Percentiles rank a stretch among this genome's conserved stretches.
Evolutionary conservation across 2,329 filamentous ascomycete genomes (phyloP).

Genomic region (Penicillium sp.): DNA sequence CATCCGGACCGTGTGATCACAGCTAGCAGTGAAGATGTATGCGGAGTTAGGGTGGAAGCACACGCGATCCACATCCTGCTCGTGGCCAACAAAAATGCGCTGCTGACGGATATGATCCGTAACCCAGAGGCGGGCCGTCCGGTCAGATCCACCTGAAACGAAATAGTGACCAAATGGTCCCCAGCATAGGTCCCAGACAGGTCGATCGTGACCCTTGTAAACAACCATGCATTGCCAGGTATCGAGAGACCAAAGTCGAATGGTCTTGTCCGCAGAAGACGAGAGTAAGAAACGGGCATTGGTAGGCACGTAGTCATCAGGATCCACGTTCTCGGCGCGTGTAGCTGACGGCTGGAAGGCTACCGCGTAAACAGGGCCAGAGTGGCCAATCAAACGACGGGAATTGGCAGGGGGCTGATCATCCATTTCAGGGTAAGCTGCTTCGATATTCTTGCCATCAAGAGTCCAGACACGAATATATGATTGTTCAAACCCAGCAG

Average conservation of each 20-base stretch:
- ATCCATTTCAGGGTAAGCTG: slow-evolving; percentile 61
- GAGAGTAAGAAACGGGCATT: slow-evolving; percentile 79
- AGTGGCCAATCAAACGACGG: slow-evolving; percentile 80
- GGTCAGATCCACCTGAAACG: slow-evolving; percentile 81
- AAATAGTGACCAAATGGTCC: slow-evolving; percentile 96
- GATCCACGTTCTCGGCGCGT: slow-evolving; percentile 48
- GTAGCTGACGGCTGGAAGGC: slow-evolving; percentile 76
- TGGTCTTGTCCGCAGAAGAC: slow-evolving; percentile 79
- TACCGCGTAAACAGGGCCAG: slow-evolving; percentile 83
- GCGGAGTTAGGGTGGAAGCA: slow-evolving; percentile 92
- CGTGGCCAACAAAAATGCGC: slow-evolving; percentile 86
- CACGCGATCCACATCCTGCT: slow-evolving; percentile 88
- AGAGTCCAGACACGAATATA: slow-evolving; percentile 95
- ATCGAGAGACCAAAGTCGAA: slow-evolving; percentile 91
- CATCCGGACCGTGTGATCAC: slow-evolving; percentile 94
- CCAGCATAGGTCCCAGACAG: slow-evolving; percentile 86
- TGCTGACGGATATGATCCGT: slow-evolving; percentile 90
- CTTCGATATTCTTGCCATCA: slow-evolving; percentile 77
- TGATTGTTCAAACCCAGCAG: slow-evolving; percentile 86
- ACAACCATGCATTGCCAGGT: slow-evolving; percentile 89
- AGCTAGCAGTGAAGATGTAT: slow-evolving; percentile 90
- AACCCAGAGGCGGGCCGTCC: slow-evolving; percentile 85
- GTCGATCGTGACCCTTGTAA: slow-evolving; percentile 89
- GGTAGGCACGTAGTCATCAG: slow-evolving; percentile 47
- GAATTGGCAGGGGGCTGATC: slow-evolving; percentile 68